Evolutionary conservation across 768 basidiomycete species (phyloP).

Genomic region (Cystobasidiopsis lactophilus): DNA sequence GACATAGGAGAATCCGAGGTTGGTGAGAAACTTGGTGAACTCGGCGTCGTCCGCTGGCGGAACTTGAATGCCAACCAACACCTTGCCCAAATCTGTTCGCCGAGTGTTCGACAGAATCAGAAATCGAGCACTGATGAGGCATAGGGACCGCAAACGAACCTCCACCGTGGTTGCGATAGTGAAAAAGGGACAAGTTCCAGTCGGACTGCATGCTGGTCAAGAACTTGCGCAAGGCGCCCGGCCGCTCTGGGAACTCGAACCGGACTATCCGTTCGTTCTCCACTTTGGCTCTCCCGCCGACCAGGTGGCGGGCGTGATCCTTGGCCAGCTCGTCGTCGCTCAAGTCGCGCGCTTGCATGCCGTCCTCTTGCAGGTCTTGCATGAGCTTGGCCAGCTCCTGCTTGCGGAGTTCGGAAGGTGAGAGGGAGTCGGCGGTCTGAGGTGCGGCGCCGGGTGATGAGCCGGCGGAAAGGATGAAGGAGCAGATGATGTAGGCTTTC

Average conservation of each 20-base stretch:
- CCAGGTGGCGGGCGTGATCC: conserved; percentile 79
- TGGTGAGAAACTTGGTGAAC: conserved; percentile 52
- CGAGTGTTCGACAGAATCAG: background rate
- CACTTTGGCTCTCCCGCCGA: conserved; percentile 60
- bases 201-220: conserved; percentile 53
- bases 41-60: conserved; percentile 41
- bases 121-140: background rate
- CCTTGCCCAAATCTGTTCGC: conserved; percentile 59
- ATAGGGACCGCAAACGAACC: too few relatives aligned
- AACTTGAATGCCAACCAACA: conserved; percentile 82
- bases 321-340: conserved; percentile 92
- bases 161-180: conserved; percentile 92
- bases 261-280: conserved; percentile 70
- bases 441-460: conserved; percentile 23
- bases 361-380: conserved; percentile 36
- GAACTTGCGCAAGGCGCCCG: conserved; percentile 75
- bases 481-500: conserved; percentile 66
- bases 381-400: conserved; percentile 34
- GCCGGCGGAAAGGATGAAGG: conserved; percentile 49
- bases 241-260: conserved; percentile 94
- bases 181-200: conserved; percentile 93
- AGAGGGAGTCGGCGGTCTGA: conserved; percentile 8
- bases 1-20: conserved; percentile 64
- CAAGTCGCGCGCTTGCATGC: conserved; percentile 71
- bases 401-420: conserved; percentile 23